Percentiles rank a stretch among this genome's conserved stretches.
Evolutionary conservation across 169 alveolate species (phyloP).

Genomic region (Babesia divergens): DNA sequence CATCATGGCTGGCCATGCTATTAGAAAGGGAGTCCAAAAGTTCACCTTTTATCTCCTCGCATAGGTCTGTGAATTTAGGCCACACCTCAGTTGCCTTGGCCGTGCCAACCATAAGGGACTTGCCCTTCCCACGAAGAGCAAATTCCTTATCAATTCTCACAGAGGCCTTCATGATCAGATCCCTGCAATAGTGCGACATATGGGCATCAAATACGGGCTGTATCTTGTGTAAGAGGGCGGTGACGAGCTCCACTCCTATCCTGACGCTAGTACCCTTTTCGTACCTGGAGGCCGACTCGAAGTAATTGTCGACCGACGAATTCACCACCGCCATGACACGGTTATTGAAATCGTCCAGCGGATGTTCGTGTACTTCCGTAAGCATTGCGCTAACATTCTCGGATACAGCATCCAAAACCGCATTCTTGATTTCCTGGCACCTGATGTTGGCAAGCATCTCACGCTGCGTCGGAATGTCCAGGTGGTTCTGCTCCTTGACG

Average conservation of each 20-base stretch:
- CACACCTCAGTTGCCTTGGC: slow-evolving; percentile 44
- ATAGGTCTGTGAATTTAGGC: slow-evolving; percentile 31
- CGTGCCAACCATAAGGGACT: slow-evolving; percentile 38
- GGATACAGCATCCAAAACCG: slow-evolving; percentile 53
- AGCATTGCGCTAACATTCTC: slow-evolving; percentile 36
- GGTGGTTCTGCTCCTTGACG: slow-evolving; percentile 79
- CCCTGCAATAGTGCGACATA: slow-evolving; percentile 51
- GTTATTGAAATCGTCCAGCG: slow-evolving; percentile 46
- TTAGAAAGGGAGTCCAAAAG: background rate
- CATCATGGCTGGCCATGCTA: background rate
- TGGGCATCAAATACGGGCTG: slow-evolving; percentile 67
- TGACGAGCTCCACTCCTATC: slow-evolving; percentile 11
- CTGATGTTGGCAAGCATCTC: slow-evolving; percentile 83
- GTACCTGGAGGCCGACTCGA: slow-evolving; percentile 69
- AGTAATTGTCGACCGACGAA: slow-evolving; percentile 60
- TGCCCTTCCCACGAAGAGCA: slow-evolving; percentile 49
- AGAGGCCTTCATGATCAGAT: slow-evolving; percentile 52
- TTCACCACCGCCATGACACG: slow-evolving; percentile 55
- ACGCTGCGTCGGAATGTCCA: slow-evolving; percentile 83
- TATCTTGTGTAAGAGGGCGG: slow-evolving; percentile 40
- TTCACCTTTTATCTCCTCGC: slow-evolving; percentile 36
- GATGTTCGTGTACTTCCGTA: slow-evolving; percentile 13
- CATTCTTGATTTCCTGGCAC: slow-evolving; percentile 79
- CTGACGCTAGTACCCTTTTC: slow-evolving; percentile 23
- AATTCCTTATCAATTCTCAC: slow-evolving; percentile 59